These are phyloP conservation scores for Myxozyma nipponensis DNA, from an alignment of 805 yeast species.

Conservation along the genomic window DNA sequence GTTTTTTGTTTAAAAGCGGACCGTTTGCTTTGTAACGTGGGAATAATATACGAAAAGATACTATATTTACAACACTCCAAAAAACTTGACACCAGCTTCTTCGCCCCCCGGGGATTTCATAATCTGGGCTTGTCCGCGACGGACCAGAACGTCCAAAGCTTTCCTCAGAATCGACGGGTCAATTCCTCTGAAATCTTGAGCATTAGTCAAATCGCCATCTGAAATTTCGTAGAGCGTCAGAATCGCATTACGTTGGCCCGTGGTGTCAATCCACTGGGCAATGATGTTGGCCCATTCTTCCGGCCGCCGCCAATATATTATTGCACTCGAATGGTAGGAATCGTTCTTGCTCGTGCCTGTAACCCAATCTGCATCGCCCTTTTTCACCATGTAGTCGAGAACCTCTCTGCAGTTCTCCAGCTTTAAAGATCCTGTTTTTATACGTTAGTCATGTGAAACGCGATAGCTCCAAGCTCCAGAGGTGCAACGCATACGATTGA, in stretches of 20 bases:
- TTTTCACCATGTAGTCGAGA: constrained; percentile 52
- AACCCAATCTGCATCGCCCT: constrained; percentile 56
- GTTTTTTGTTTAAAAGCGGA: no score
- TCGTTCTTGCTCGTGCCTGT: constrained; percentile 35
- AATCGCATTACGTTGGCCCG: constrained; percentile 75
- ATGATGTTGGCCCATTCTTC: constrained; percentile 64
- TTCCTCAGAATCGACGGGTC: constrained; percentile 53
- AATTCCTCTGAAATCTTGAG: constrained; percentile 60
- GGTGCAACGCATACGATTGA: constrained; percentile 36
- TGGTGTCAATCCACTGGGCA: constrained; percentile 48
- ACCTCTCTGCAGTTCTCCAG: constrained; percentile 55
- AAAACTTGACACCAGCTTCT: constrained; percentile 70
- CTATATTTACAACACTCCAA: constrained; percentile 6
- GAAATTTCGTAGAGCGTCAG: constrained; percentile 78
- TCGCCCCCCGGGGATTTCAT: constrained; percentile 63
- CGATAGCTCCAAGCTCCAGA: constrained; percentile 37
- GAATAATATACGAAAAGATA: background rate
- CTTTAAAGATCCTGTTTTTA: constrained; percentile 52
- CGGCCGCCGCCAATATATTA: constrained; percentile 66
- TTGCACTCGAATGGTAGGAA: constrained; percentile 27
- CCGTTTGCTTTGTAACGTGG: no score
- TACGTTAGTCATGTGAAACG: constrained; percentile 38
- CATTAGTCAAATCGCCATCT: constrained; percentile 54
- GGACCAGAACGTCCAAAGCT: constrained; percentile 56
- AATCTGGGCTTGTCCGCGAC: constrained; percentile 68